Evolutionary conservation across 2,329 filamentous ascomycete genomes (phyloP), one percentile per base, ranked within the genome.

Genomic region (Calonectria pteridis): DNA sequence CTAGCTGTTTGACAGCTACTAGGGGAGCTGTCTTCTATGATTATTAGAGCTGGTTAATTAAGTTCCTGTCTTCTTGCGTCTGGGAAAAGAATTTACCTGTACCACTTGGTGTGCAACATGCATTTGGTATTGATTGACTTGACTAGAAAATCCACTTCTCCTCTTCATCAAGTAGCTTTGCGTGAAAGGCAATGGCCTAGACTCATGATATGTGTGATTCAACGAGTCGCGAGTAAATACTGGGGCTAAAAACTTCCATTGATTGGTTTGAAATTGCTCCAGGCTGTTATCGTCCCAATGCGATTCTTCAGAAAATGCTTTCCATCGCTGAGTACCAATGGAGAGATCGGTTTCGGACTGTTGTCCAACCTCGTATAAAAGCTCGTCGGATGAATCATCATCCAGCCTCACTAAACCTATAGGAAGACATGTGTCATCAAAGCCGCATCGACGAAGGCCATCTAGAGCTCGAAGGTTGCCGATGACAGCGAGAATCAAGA

Each of bases 211-310:
- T 6, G 35, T 31, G 4, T 14, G 37, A 31, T 31, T 4, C 26
- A 46, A 9, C 0, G 29, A 62, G 28, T 46, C 23, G 9, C 18
- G 11, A 46, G 16, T 23, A n/a, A 63, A 63, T 3, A 63, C 59
- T 3, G 59, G 59, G 3, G 59, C 59, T 16, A 63, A 16, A 46
- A 63, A 63, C 9, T 29, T 28, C 59, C 59, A 63, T 14, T 63
- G 59, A 11, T 1, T 31, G 1, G 3, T n/a, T 9, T n/a, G 7
- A 5, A 63, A 46, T 3, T n/a, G 6, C 28, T 63, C 59, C 7
- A 63, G 16, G 7, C 4, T n/a, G 14, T 6, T 13, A 29, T 63
- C 59, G 1, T 63, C 35, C 59, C 59, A 63, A 7, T 20, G 0
- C 1, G 26, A 29, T 43, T 63, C 59, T 5, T 43, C 16, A 4